These are phyloP conservation scores for Gossypium arboreum DNA, from an alignment of 345 rosid genomes.

Conservation along the genomic window DNA sequence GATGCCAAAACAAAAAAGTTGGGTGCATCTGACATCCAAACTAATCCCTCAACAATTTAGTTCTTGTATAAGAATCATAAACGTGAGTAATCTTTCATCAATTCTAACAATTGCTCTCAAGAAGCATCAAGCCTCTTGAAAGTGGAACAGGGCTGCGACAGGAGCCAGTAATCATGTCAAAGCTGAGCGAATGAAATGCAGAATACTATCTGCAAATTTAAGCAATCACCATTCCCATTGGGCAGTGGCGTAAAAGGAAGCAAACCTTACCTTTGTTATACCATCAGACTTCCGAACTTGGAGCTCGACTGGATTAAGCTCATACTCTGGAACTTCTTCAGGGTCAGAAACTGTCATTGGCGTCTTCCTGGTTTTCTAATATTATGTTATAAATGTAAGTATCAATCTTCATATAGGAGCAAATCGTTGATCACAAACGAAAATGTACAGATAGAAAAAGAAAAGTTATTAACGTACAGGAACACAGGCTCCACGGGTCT, in stretches of 20 bases:
- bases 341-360: slow-evolving; percentile 94
- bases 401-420: not conserved
- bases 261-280: slow-evolving; percentile 57
- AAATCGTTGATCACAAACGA: slow-evolving; percentile 2
- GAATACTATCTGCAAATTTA: not conserved
- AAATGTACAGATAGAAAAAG: not conserved
- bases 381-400: slow-evolving; percentile 14
- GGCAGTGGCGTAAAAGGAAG: slow-evolving; percentile 5
- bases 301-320: slow-evolving; percentile 87
- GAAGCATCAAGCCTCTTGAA: not conserved
- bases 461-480: slow-evolving; percentile 43
- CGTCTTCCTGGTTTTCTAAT: slow-evolving; percentile 85
- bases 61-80: not conserved
- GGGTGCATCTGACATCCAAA: not conserved
- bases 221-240: not conserved
- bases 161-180: not conserved
- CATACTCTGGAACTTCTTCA: slow-evolving; percentile 87
- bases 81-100: not conserved
- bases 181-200: not conserved
- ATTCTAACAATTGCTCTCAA: not conserved
- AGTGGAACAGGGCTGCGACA: not conserved
- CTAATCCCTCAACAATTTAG: not conserved
- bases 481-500: slow-evolving; percentile 79
- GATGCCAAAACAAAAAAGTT: not conserved
- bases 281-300: slow-evolving; percentile 84